phyloP scores from a whole-genome alignment of 2,329 filamentous ascomycete species.

The Metarhizium rileyi region DNA sequence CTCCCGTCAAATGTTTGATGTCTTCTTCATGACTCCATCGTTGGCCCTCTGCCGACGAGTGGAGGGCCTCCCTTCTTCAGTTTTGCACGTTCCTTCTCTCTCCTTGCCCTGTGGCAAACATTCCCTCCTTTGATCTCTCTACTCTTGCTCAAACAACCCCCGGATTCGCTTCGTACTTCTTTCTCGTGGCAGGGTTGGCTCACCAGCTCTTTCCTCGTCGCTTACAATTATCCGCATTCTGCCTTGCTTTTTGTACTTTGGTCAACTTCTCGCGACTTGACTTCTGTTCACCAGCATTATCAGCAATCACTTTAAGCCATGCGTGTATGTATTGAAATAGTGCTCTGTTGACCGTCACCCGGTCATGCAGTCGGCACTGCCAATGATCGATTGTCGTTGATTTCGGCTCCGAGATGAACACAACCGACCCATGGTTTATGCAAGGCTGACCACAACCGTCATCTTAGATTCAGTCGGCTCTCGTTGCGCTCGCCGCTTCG shows the following conservation, averaged over 20 bases:
- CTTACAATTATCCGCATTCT: background rate
- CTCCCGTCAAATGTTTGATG: no score
- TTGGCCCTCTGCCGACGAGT: background rate
- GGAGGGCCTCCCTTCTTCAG: background rate
- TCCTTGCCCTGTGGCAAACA: slow-evolving; percentile 2
- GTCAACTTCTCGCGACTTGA: background rate
- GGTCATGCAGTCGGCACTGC: background rate
- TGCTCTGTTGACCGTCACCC: background rate
- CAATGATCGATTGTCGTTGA: background rate
- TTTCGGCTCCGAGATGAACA: background rate
- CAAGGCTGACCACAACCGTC: slow-evolving; percentile 6
- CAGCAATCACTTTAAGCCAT: slow-evolving; percentile 6
- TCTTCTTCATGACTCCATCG: slow-evolving; percentile 2
- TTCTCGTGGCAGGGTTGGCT: background rate
- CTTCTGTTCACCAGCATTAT: slow-evolving; percentile 1
- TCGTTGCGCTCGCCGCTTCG: slow-evolving; percentile 43
- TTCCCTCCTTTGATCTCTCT: background rate
- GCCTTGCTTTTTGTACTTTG: background rate
- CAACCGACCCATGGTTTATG: background rate
- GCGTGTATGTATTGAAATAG: slow-evolving; percentile 11
- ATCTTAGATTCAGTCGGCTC: slow-evolving; percentile 29
- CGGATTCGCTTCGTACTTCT: no score
- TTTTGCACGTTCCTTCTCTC: background rate
- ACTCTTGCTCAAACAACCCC: no score
- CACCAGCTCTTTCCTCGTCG: slow-evolving; percentile 1